Base-by-base conservation (phyloP, 2,329 filamentous ascomycete species). In the Fusarium sororula region DNA sequence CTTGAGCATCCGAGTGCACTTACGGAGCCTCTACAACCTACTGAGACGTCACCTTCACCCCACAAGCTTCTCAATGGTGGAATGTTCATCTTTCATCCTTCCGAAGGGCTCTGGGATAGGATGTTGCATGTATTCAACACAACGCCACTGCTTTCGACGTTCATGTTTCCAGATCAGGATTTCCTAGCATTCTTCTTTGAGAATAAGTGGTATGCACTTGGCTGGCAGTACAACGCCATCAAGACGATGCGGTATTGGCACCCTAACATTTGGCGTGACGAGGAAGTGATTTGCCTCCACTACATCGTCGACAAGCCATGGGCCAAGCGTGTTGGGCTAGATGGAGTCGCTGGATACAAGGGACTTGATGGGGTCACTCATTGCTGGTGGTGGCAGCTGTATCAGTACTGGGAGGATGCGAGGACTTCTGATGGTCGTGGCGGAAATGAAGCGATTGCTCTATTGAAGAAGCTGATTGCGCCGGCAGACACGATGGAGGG, bases 161-260 rank as follows among this genome's bases (percentile, higher is more conserved):
- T 70, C n/a, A 65, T 72, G 65, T 76, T 76, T 18, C 74, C 73
- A 1, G 74, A 76, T 1, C 74, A 76, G 37, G 74, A 76, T 2
- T 76, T 76, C 0, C 15, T 76, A 1, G 73, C 74, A 0, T 56
- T 68, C 56, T 76, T 76, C 30, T 76, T 76, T 7, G 47, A 64
- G 14, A 57, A 61, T 9, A 74, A 61, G 47, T 76, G 74, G 74
- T 65, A 72, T 18, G 74, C 73, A 3, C 37, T 76, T 14, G 73
- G 74, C 11, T 76, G 74, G 74, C 73, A 76, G 54, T 76, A 72
- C 22, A 76, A 76, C 6, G 74, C 74, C 0, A 72, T 76, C 44
- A 76, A 76, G 53, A 76, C 74, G 5, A 76, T 76, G 74, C 59
- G 71, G 12, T 73, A 76, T 45, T 76, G 74, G 74, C 74, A 76